Conservation (phyloP, 805 yeast genomes). For the Kazachstania taianensis region DNA sequence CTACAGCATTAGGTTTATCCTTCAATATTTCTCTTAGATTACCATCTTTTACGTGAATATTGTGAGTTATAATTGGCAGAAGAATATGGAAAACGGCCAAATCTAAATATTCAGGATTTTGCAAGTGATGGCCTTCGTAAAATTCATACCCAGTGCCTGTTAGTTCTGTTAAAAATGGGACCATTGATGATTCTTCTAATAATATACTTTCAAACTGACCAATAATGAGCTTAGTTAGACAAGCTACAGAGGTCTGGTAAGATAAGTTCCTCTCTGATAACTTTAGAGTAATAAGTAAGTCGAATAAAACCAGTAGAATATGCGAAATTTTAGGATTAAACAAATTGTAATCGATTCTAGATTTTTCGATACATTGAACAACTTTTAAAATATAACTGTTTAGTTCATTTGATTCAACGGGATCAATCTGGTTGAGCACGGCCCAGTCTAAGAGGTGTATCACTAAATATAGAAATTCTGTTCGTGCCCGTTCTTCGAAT, state of each 20-base stretch:
- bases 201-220: neutral
- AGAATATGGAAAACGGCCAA: neutral
- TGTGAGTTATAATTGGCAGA: neutral
- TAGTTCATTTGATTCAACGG: constrained; percentile 30
- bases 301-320: constrained; percentile 17
- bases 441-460: constrained; percentile 31
- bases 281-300: constrained; percentile 23
- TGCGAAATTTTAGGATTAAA: constrained; percentile 24
- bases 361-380: constrained; percentile 14
- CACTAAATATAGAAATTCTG: constrained; percentile 26
- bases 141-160: neutral
- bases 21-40: neutral
- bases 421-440: constrained; percentile 27
- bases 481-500: no score
- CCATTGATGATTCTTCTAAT: neutral
- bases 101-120: constrained; percentile 1
- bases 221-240: neutral
- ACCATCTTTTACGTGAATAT: neutral
- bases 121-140: neutral
- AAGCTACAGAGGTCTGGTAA: neutral
- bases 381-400: constrained; percentile 19
- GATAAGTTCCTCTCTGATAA: constrained; percentile 24
- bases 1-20: neutral
- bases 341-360: neutral
- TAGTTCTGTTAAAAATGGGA: neutral